Base-by-base conservation (phyloP, 345 rosid genomes). In the Salix udensis region DNA sequence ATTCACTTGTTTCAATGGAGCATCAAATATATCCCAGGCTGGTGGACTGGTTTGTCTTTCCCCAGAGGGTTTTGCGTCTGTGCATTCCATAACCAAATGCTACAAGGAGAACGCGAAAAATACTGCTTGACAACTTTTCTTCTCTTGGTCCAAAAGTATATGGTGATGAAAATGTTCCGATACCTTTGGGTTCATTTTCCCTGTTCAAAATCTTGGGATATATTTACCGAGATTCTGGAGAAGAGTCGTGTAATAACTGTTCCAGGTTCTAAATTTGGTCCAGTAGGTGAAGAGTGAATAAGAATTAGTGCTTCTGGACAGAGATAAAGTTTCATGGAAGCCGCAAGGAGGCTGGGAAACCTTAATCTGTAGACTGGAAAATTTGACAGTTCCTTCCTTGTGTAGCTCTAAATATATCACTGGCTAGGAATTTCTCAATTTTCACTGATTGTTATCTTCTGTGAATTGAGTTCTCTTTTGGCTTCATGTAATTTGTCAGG, bases 211-310 rank as follows among this genome's bases (percentile, higher is more conserved):
- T 92, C 96, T 19, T 92, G 98, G 98, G 86, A 88, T 26, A 79
- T 91, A 50, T 94, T 94, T 67, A 31, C 81, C 36, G 88, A 92
- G 78, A 89, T 94, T 68, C 88, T 94, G 5, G 96, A 89, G 76
- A 91, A 88, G 65, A 86, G 92, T 46, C 87, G 91, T 30, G 81
- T 94, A 34, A 83, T 87, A 39, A 92, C 94, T 1, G 84, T 91
- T 65, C 98, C 97, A 10, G 97, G 97, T 12, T 84, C 88, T 13
- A 92, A 96, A 24, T 92, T 94, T 28, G 97, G 97, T 48, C 98
- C 94, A 0, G 91, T 84, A 24, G 98, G 97, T 14, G 91, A 88
- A 74, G 98, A 84, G 77, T 89, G 84, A 65, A 70, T 94, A 15
- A 88, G 97, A 76, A 76, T 94, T n/a, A 85, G 94, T 76, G 91